Evolutionary conservation across 1,284 basidiomycete species (phyloP).

Genomic region (Pholiota adiposa): DNA sequence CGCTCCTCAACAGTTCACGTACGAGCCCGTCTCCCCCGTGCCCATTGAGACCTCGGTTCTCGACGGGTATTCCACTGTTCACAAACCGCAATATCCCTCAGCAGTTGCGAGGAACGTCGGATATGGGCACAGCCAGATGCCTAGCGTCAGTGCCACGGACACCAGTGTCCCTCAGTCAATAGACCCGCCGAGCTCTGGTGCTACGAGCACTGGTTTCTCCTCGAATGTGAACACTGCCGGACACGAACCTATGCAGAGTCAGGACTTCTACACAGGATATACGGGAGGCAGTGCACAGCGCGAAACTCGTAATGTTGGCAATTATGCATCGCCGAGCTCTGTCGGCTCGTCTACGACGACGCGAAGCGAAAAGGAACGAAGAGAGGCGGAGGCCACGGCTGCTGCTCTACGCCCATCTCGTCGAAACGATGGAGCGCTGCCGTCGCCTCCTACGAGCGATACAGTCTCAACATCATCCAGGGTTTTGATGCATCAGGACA

Average conservation of each 20-base stretch:
- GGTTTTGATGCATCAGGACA: constrained; percentile 20
- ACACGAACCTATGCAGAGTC: not conserved
- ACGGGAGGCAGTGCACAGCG: too few species aligned
- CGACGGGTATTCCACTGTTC: not conserved
- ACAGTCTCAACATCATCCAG: constrained; percentile 2
- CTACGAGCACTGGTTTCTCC: not conserved
- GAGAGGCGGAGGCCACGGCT: constrained; percentile 14
- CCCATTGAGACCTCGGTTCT: not conserved
- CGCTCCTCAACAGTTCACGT: not conserved
- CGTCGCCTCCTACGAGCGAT: not conserved
- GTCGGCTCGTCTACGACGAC: not conserved
- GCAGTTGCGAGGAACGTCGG: not conserved
- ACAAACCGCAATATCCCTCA: not conserved
- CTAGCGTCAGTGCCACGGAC: constrained; percentile 5
- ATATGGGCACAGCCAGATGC: not conserved
- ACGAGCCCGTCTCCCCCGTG: not conserved
- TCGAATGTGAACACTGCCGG: not conserved
- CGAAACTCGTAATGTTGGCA: too few species aligned
- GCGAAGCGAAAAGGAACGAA: constrained; percentile 7
- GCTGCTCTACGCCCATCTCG: too few species aligned
- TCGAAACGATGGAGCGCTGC: not conserved
- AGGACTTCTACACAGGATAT: too few species aligned
- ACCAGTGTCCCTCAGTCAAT: not conserved
- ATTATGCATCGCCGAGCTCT: too few species aligned
- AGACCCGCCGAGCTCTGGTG: not conserved